A percentile compares a stretch with the other conserved stretches of the same genome.
Conservation (phyloP, 2,329 filamentous ascomycete genomes). For the Hirsutella thompsonii region DNA sequence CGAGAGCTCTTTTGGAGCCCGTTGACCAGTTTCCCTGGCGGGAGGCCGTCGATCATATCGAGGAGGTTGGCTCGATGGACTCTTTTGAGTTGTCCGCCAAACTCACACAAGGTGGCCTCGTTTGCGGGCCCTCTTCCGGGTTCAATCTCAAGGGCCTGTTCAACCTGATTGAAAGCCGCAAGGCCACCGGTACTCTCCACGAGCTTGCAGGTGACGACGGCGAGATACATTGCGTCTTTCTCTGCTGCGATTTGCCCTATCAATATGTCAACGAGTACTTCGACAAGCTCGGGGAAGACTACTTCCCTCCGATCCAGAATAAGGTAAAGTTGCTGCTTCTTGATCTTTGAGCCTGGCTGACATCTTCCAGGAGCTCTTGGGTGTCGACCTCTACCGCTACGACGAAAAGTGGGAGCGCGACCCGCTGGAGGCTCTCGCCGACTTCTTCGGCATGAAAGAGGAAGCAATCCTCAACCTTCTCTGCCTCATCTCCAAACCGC, state of each 20-base stretch:
- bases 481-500: conserved; percentile 2
- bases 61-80: conserved; percentile 41
- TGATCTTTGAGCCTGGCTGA: not conserved
- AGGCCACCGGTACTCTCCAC: conserved; percentile 27
- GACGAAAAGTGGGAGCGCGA: conserved; percentile 38
- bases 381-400: conserved; percentile 37
- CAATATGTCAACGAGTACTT: conserved; percentile 51
- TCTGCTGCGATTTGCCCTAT: conserved; percentile 51
- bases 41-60: conserved; percentile 38
- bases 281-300: conserved; percentile 32
- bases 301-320: conserved; percentile 36
- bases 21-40: conserved; percentile 44
- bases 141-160: conserved; percentile 41
- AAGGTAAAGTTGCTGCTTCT: conserved; percentile 16
- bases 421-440: conserved; percentile 21
- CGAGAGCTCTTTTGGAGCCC: conserved; percentile 32
- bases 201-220: conserved; percentile 31
- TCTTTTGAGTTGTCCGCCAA: conserved; percentile 39
- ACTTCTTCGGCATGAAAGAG: conserved; percentile 14
- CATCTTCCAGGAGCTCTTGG: conserved; percentile 22
- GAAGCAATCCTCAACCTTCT: conserved; percentile 4
- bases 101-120: conserved; percentile 41
- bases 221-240: conserved; percentile 39
- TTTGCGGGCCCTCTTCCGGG: conserved; percentile 49
- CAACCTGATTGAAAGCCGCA: conserved; percentile 35